Conservation (phyloP, 768 basidiomycete genomes). For the Suillus brevipes region DNA sequence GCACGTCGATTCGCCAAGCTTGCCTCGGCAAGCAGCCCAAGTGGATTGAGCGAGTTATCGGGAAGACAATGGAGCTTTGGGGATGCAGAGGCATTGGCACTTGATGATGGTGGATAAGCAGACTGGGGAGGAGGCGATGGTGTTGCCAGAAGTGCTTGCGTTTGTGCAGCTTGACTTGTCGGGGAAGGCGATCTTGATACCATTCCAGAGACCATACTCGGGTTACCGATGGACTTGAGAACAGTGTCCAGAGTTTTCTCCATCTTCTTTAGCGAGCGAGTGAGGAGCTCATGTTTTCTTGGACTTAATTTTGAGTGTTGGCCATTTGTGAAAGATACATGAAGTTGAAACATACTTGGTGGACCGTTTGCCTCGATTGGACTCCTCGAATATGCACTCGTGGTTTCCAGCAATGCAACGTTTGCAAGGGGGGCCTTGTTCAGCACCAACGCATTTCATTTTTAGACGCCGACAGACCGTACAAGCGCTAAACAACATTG, state of each 20-base stretch:
- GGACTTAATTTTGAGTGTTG: constrained; percentile 32
- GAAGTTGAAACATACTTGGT: constrained; percentile 57
- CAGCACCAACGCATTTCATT: constrained; percentile 92
- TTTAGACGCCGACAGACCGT: constrained; percentile 90
- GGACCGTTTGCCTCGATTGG: constrained; percentile 89
- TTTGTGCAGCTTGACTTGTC: constrained; percentile 44
- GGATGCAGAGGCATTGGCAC: constrained; percentile 45
- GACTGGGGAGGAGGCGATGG: constrained; percentile 50
- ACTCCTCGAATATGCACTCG: constrained; percentile 96
- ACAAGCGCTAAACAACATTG: constrained; percentile 62
- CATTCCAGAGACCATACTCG: constrained; percentile 74
- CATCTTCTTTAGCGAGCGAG: constrained; percentile 85
- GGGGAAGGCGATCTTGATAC: constrained; percentile 83
- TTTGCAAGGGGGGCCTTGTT: constrained; percentile 90
- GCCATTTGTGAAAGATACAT: constrained; percentile 23
- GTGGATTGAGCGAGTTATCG: constrained; percentile 88
- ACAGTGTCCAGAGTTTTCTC: constrained; percentile 92
- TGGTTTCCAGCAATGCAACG: constrained; percentile 77
- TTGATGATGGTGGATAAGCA: constrained; percentile 23
- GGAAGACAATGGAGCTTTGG: constrained; percentile 90
- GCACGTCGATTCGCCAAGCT: constrained; percentile 74
- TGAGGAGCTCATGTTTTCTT: constrained; percentile 84
- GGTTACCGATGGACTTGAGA: constrained; percentile 84
- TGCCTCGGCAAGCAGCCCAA: constrained; percentile 90
- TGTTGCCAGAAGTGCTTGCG: constrained; percentile 58